Evolutionary conservation across 352 stramenopile species (phyloP).

Genomic region (Globisporangium okanoganense): DNA sequence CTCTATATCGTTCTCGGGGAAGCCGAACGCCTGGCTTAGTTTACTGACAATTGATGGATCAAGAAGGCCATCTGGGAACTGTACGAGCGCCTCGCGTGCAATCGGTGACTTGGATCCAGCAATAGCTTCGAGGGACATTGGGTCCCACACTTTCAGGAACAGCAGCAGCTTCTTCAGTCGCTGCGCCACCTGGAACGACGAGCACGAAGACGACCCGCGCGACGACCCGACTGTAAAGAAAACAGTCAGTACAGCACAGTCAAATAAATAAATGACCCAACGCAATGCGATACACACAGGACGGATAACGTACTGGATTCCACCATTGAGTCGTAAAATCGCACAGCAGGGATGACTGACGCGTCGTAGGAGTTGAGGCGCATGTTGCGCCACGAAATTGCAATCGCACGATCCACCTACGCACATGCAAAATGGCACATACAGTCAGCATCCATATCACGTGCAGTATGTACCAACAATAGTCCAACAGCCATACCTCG

Average conservation of each 20-base stretch:
- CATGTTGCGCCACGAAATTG: slow-evolving; percentile 49
- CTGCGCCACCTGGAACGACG: slow-evolving; percentile 37
- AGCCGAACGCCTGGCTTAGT: slow-evolving; percentile 37
- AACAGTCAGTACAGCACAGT: neutral
- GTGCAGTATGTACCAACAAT: neutral
- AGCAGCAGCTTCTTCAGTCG: slow-evolving; percentile 47
- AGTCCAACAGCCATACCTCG: slow-evolving; percentile 26
- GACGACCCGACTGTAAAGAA: slow-evolving; percentile 25
- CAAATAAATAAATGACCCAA: neutral
- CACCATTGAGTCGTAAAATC: slow-evolving; percentile 46
- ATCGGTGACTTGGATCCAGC: slow-evolving; percentile 24
- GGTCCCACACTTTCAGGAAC: slow-evolving; percentile 56
- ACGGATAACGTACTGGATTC: slow-evolving; percentile 19
- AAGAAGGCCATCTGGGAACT: slow-evolving; percentile 38
- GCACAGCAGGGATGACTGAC: slow-evolving; percentile 31
- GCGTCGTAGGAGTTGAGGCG: slow-evolving; percentile 31
- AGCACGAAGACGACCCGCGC: slow-evolving; percentile 10
- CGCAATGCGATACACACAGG: neutral
- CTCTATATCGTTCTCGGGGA: slow-evolving; percentile 9
- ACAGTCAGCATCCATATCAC: neutral
- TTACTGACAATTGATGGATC: slow-evolving; percentile 12
- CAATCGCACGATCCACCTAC: slow-evolving; percentile 38
- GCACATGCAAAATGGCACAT: neutral
- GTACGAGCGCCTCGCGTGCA: slow-evolving; percentile 19
- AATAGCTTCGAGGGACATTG: slow-evolving; percentile 20